Percentiles rank a stretch among this genome's conserved stretches.
Conservation (phyloP, 345 rosid species). For the Populus deltoides region DNA sequence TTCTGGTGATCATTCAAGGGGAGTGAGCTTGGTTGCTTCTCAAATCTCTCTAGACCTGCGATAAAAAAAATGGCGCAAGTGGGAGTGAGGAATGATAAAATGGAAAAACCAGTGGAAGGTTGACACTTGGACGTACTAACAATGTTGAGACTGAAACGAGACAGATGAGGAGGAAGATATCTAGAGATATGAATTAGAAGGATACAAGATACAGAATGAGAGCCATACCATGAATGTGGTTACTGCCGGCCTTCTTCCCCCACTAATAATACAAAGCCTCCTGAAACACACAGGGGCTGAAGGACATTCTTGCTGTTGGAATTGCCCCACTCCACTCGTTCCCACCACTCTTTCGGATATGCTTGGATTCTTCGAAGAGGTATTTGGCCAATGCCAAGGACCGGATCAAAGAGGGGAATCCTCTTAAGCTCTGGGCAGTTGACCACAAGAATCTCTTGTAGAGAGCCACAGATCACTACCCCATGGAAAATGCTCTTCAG, state of each 20-base stretch:
- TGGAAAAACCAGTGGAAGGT: not conserved
- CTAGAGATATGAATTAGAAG: not conserved
- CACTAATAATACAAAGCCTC: not conserved
- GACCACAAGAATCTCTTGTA: not conserved
- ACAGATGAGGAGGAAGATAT: not conserved
- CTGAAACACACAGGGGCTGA: not conserved
- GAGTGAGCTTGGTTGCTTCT: not conserved
- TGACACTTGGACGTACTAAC: not conserved
- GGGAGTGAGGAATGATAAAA: not conserved
- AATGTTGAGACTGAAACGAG: not conserved
- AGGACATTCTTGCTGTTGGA: constrained; percentile 11
- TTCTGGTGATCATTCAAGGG: not conserved
- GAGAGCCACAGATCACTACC: constrained; percentile 6
- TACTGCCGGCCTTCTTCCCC: not conserved
- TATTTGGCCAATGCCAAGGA: not conserved
- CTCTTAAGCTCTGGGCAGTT: constrained; percentile 16
- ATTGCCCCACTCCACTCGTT: constrained; percentile 22
- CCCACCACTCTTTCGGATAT: constrained; percentile 10
- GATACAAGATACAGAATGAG: not conserved
- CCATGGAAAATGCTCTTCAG: constrained; percentile 16
- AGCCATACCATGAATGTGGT: not conserved
- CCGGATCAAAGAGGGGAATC: constrained; percentile 9
- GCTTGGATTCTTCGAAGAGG: not conserved
- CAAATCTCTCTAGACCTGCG: not conserved
- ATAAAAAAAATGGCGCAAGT: not conserved